phyloP scores from a whole-genome alignment of 2,329 filamentous ascomycete genomes.

The Elsinoe arachidis region DNA sequence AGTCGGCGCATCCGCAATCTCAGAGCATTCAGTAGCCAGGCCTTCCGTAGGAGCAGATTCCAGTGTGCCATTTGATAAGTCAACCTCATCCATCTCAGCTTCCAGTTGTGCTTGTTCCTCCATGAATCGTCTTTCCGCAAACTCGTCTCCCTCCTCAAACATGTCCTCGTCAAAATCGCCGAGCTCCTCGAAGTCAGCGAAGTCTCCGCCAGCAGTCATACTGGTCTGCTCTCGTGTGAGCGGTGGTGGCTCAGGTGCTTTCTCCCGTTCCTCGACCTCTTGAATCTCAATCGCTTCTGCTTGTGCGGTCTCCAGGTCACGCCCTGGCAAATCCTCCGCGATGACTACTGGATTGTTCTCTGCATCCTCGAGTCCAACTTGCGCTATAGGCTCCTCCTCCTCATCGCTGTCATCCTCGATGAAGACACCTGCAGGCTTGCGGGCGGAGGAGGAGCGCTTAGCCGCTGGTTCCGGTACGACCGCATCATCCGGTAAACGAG shows the following conservation, averaged over 20 bases:
- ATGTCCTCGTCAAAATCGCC: slow-evolving; percentile 55
- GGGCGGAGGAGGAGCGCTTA: background rate
- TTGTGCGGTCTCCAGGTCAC: background rate
- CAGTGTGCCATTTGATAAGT: background rate
- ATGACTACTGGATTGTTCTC: background rate
- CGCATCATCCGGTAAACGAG: slow-evolving; percentile 26
- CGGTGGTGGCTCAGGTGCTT: slow-evolving; percentile 18
- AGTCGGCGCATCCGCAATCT: slow-evolving; percentile 24
- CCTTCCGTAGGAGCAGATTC: slow-evolving; percentile 4
- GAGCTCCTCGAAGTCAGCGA: slow-evolving; percentile 42
- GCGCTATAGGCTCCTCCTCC: slow-evolving; percentile 22
- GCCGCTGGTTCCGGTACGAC: background rate
- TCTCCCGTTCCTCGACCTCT: background rate
- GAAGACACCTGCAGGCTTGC: slow-evolving; percentile 50
- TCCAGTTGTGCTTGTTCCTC: slow-evolving; percentile 55
- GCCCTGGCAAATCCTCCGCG: background rate
- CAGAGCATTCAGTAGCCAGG: slow-evolving; percentile 9
- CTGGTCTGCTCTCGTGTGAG: slow-evolving; percentile 43
- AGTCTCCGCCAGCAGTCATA: slow-evolving; percentile 41
- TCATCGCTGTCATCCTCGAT: slow-evolving; percentile 58
- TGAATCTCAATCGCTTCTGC: background rate
- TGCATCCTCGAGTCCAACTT: background rate
- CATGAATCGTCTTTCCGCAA: slow-evolving; percentile 55
- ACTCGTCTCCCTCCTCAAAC: slow-evolving; percentile 46
- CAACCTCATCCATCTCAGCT: slow-evolving; percentile 33